Percentiles rank a stretch among this genome's conserved stretches.
phyloP scores from a whole-genome alignment of 352 stramenopile genomes.

The Phytophthora quininea region DNA sequence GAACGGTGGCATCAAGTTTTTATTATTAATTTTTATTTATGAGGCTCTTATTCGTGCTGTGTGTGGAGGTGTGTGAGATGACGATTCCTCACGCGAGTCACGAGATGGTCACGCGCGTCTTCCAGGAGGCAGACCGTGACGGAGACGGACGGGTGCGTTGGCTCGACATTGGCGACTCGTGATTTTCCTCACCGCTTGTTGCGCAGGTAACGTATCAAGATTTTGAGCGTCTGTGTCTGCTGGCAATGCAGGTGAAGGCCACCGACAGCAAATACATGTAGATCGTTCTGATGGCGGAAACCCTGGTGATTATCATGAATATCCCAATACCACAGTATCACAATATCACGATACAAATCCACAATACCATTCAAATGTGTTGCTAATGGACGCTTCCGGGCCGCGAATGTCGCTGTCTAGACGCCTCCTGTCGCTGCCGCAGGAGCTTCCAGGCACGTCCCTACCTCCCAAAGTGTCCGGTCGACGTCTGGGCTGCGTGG shows the following conservation, averaged over 20 bases:
- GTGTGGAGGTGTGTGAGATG: conserved; percentile 37
- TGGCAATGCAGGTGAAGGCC: conserved; percentile 38
- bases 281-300: conserved; percentile 1
- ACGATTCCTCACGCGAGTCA: conserved; percentile 46
- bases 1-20: neutral
- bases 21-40: neutral
- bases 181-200: neutral
- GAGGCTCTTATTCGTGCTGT: neutral
- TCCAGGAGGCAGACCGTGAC: conserved; percentile 64
- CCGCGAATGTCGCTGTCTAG: conserved; percentile 33
- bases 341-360: too few relatives aligned
- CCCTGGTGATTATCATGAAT: too few relatives aligned
- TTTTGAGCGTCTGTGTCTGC: conserved; percentile 67
- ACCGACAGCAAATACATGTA: conserved; percentile 35
- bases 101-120: conserved; percentile 40
- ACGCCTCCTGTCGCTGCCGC: conserved; percentile 31
- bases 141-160: conserved; percentile 52
- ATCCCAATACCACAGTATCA: too few relatives aligned
- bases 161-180: neutral
- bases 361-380: too few relatives aligned
- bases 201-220: conserved; percentile 68
- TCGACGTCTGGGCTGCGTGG: conserved; percentile 27
- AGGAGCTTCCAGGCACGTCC: conserved; percentile 44
- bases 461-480: conserved; percentile 52
- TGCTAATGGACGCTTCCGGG: neutral